Conservation (phyloP, 2,329 filamentous ascomycete genomes). For the Blastomyces parvus region DNA sequence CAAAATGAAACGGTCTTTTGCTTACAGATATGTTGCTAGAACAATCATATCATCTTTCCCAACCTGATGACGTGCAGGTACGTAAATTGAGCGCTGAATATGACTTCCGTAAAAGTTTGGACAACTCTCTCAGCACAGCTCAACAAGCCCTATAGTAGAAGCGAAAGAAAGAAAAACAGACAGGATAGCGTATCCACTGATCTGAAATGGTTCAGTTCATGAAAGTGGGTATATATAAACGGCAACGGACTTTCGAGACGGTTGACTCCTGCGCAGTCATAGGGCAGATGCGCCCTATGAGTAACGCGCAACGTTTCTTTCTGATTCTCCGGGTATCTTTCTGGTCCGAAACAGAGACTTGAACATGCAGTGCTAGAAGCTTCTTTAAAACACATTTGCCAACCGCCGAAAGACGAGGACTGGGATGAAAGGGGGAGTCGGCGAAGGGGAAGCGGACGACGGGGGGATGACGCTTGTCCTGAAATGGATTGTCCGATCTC, state of each 20-base stretch:
- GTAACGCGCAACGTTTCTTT: neutral
- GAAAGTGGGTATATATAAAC: neutral
- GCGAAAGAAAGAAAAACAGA: neutral
- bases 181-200: neutral
- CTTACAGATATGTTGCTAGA: neutral
- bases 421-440: neutral
- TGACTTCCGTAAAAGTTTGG: neutral
- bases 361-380: neutral
- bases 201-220: neutral
- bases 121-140: neutral
- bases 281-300: neutral
- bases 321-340: neutral
- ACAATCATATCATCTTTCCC: neutral
- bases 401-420: neutral
- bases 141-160: neutral
- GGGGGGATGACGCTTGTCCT: neutral
- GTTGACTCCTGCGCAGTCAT: neutral
- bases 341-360: neutral
- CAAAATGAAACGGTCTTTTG: neutral
- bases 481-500: neutral
- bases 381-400: neutral
- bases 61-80: neutral
- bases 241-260: too few species aligned
- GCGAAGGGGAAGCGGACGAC: too few species aligned
- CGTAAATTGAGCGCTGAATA: neutral